Conservation (phyloP, 2,329 filamentous ascomycete genomes). For the Colletotrichum cuscutae region DNA sequence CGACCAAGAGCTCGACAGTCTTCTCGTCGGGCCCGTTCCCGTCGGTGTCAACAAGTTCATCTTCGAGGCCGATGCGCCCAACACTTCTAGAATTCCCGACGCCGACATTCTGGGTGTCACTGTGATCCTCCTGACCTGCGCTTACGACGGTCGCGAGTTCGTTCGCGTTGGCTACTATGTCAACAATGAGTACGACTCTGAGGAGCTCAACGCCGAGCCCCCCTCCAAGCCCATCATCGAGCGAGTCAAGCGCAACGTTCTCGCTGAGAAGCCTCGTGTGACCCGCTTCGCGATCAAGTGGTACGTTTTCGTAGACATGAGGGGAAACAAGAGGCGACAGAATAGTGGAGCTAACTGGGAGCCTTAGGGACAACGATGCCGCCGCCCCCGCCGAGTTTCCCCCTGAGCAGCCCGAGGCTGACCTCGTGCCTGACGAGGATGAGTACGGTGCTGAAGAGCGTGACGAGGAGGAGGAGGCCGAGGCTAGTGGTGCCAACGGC, state of each 20-base stretch:
- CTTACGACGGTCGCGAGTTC: constrained; percentile 96
- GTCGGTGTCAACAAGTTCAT: constrained; percentile 98
- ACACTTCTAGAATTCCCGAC: constrained; percentile 89
- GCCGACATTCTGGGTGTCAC: constrained; percentile 97
- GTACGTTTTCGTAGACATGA: constrained; percentile 61
- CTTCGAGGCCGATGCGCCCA: constrained; percentile 94
- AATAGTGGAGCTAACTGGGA: constrained; percentile 23
- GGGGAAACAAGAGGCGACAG: not conserved
- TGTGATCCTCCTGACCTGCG: constrained; percentile 94
- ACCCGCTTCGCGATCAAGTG: constrained; percentile 99
- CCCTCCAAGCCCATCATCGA: constrained; percentile 93
- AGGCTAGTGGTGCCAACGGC: constrained; percentile 56
- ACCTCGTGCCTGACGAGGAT: constrained; percentile 84
- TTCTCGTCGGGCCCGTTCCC: constrained; percentile 96
- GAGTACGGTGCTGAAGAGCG: constrained; percentile 92
- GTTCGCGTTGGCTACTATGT: constrained; percentile 99
- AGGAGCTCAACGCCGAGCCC: constrained; percentile 88
- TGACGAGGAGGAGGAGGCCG: constrained; percentile 74
- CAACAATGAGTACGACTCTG: constrained; percentile 98
- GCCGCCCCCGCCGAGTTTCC: constrained; percentile 96
- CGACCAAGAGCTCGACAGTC: constrained; percentile 96
- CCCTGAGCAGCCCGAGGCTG: constrained; percentile 96
- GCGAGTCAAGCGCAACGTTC: constrained; percentile 89
- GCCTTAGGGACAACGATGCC: constrained; percentile 90
- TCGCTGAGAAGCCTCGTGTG: constrained; percentile 96